Percentiles rank a stretch among this genome's conserved stretches.
phyloP scores from a whole-genome alignment of 192 early-diverging fungal species.

The Entrophospora sp. region DNA sequence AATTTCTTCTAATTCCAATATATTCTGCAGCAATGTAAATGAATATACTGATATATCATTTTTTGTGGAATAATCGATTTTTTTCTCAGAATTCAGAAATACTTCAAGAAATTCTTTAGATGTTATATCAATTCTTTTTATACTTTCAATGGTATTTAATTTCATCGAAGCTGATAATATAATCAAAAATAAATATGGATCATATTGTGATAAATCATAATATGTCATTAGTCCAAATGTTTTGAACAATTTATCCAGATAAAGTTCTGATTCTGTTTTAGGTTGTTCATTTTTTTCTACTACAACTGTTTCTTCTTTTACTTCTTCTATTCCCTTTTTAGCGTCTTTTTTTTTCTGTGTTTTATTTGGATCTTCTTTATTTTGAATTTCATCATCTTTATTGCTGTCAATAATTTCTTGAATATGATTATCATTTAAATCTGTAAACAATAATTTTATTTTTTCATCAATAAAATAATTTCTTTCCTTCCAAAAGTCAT shows the following conservation, averaged over 20 bases:
- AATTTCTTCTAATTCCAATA: too few species aligned
- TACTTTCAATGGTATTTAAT: neutral
- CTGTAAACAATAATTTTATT: too few species aligned
- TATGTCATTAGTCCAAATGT: conserved; percentile 19
- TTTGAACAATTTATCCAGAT: conserved; percentile 12
- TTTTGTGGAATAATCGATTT: too few species aligned
- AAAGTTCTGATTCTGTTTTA: neutral
- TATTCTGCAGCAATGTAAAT: too few species aligned
- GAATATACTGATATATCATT: too few species aligned
- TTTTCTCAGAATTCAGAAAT: too few species aligned
- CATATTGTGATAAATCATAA: conserved; percentile 12
- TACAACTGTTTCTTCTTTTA: neutral
- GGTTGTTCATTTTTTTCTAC: neutral
- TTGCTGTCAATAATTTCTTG: neutral
- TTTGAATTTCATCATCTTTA: neutral
- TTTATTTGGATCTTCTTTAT: neutral
- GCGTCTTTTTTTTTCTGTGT: neutral
- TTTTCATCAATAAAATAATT: too few species aligned
- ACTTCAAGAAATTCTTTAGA: conserved; percentile 5
- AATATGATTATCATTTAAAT: too few species aligned
- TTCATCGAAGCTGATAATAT: conserved; percentile 8
- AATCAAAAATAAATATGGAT: conserved; percentile 4
- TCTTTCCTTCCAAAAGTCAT: too few species aligned
- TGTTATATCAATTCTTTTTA: neutral
- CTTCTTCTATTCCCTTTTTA: neutral